Evolutionary conservation across 2,329 filamentous ascomycete genomes (phyloP), one percentile per base, ranked within the genome.

Genomic region (Aspergillus hiratsukae): DNA sequence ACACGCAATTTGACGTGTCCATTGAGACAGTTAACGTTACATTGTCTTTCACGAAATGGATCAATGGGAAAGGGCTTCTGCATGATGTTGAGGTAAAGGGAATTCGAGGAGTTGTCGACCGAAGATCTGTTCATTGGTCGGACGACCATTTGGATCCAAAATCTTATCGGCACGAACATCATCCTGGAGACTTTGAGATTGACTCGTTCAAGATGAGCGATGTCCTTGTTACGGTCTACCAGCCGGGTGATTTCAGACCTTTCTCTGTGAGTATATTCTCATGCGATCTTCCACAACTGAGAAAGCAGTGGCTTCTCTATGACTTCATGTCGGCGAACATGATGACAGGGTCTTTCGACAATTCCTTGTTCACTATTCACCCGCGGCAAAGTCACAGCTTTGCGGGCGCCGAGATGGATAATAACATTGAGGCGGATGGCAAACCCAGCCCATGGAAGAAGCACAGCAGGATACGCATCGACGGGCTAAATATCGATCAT

Each of bases 221-320:
- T 73, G 78, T 99, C 0, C 79, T 97, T 3, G 84, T 99, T 29
- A 97, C 93, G 0, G 81, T 99, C 49, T 90, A 97, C 70, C 93
- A 99, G 69, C 93, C 94, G 0, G 83, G 86, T 54, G 87, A 86
- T 51, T 97, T 99, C 78, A 85, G 94, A n/a, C 94, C 94, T 0
- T 99, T 96, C 72, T 88, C 91, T 0, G 87, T 96, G 63, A 97
- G 92, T 77, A 95, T 99, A 59, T 99, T 90, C 77, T 94, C 91
- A 6, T 97, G 93, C 72, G 93, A 97, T 68, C 82, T 99, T 41
- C 93, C 94, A 1, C 89, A 94, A 66, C 78, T 99, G 49, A 85
- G 94, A 52, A 97, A 97, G 69, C 93, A 96, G 68, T 99, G 91
- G 89, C 81, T 99, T 0, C 97, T 97, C 72, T 99, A 99, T 77